Evolutionary conservation across 805 yeast genomes (phyloP).

Genomic region (Kodamaea laetipori): DNA sequence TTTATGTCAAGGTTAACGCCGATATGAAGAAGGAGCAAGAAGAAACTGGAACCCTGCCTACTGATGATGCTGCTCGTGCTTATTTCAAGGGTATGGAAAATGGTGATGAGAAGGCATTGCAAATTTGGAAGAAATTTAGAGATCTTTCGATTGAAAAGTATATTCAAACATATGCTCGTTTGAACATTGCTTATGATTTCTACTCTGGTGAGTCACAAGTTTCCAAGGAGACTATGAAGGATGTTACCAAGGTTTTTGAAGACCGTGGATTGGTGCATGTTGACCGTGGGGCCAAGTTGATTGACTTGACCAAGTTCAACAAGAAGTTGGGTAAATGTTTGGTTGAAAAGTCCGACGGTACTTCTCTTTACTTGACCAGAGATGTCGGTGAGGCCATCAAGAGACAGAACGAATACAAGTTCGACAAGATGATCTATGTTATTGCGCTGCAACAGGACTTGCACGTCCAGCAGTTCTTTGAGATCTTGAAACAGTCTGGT

Average conservation of each 20-base stretch:
- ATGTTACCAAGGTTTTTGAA: conserved; percentile 61
- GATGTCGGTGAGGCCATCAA: conserved; percentile 96
- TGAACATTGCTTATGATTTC: conserved; percentile 83
- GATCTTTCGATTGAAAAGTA: conserved; percentile 87
- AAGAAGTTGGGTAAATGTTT: conserved; percentile 92
- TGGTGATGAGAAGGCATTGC: conserved; percentile 80
- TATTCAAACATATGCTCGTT: conserved; percentile 83
- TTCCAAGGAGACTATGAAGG: conserved; percentile 66
- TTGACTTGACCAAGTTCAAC: conserved; percentile 81
- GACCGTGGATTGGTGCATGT: conserved; percentile 73
- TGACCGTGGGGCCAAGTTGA: conserved; percentile 88
- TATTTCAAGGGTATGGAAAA: conserved; percentile 92
- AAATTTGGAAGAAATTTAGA: conserved; percentile 85
- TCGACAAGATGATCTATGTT: conserved; percentile 95
- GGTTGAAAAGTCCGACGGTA: conserved; percentile 93
- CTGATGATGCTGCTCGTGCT: conserved; percentile 82
- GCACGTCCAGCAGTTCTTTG: conserved; percentile 91
- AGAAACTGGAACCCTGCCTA: conserved; percentile 38
- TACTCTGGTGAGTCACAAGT: conserved; percentile 98
- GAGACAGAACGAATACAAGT: conserved; percentile 79
- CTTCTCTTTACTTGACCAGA: conserved; percentile 90
- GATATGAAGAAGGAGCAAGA: conserved; percentile 70
- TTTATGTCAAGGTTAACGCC: conserved; percentile 83
- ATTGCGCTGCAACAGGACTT: conserved; percentile 96
- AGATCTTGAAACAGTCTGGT: conserved; percentile 88